Conservation (phyloP, 495 filamentous ascomycete species). For the Parathielavia appendiculata region DNA sequence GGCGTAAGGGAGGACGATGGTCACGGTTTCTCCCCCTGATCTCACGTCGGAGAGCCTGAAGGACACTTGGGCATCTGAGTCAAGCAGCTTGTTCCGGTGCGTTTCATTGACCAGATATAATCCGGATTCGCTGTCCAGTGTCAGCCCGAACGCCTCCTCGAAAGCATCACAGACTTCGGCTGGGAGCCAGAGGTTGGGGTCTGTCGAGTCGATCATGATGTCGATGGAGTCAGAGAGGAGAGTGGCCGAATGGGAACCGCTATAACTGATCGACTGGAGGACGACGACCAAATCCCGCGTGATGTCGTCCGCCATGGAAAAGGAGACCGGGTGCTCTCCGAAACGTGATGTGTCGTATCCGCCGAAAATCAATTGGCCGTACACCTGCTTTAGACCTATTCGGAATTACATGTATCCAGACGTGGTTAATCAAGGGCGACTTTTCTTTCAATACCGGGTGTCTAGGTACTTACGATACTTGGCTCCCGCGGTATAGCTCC, state of each 20-base stretch:
- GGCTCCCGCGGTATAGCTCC: not conserved
- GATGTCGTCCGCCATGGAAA: constrained; percentile 3
- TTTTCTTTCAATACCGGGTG: not conserved
- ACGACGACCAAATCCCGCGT: not conserved
- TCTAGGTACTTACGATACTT: not conserved
- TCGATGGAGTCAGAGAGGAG: not conserved
- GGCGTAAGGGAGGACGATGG: not conserved
- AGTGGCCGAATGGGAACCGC: not conserved
- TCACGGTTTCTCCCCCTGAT: not conserved
- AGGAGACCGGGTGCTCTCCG: not conserved
- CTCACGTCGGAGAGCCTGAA: not conserved
- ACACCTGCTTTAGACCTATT: not conserved
- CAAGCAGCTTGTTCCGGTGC: not conserved
- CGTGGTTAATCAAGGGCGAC: not conserved
- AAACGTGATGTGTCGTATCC: constrained; percentile 1
- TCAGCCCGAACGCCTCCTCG: not conserved
- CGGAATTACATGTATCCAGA: too few species aligned
- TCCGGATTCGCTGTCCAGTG: not conserved
- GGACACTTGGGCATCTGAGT: not conserved
- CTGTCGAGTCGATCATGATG: constrained; percentile 4
- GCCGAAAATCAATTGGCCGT: not conserved
- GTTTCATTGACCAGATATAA: not conserved
- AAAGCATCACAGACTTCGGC: not conserved
- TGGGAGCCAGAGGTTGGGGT: not conserved
- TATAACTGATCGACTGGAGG: not conserved